These are phyloP conservation scores for Thuidium tamariscinum DNA, from an alignment of 225 moss, liverwort and hornwort species.

Conservation along the genomic window DNA sequence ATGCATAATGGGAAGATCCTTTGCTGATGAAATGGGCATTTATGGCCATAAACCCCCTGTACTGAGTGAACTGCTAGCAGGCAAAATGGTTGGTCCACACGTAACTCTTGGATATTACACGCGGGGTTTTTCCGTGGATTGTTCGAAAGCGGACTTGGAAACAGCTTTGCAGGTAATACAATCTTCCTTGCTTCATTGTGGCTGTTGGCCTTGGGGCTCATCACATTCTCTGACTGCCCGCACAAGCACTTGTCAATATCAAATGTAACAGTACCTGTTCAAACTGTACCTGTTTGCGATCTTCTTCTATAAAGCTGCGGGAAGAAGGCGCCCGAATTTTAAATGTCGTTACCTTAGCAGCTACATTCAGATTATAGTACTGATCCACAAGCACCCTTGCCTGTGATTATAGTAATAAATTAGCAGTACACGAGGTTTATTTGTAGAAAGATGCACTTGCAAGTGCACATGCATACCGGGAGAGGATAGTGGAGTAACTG, in stretches of 20 bases:
- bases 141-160: constrained; percentile 62
- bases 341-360: not conserved
- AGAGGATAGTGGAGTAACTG: not conserved
- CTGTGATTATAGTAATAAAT: not conserved
- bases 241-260: not conserved
- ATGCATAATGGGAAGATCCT: constrained; percentile 51
- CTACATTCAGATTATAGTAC: not conserved
- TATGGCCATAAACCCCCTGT: constrained; percentile 67
- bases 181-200: not conserved
- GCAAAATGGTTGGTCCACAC: constrained; percentile 23
- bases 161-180: constrained; percentile 60
- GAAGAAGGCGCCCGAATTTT: not conserved
- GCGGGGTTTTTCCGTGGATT: constrained; percentile 53
- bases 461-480: not conserved
- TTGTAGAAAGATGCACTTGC: not conserved
- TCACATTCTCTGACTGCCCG: not conserved
- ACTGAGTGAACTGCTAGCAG: constrained; percentile 61
- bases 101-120: constrained; percentile 65
- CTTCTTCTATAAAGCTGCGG: not conserved
- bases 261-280: not conserved
- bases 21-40: constrained; percentile 54
- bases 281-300: not conserved
- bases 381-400: not conserved
- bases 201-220: not conserved
- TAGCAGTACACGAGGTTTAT: not conserved